These are phyloP conservation scores for Nannochloris sp. DNA, from an alignment of 139 green algal genomes.

Conservation along the genomic window DNA sequence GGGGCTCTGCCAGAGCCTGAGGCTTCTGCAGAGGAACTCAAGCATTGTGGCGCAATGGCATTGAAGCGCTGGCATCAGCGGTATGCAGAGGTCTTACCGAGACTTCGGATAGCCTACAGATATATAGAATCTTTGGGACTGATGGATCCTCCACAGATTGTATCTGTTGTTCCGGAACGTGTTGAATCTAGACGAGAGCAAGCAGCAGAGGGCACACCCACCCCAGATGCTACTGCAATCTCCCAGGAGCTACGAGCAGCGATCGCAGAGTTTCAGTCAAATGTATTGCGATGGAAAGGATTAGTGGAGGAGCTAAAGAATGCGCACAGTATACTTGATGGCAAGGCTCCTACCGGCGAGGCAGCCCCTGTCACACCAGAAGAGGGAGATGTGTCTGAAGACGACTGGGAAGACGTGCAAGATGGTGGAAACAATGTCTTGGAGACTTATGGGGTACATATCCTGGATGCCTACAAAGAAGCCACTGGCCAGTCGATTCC, in stretches of 20 bases:
- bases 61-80: conserved; percentile 26
- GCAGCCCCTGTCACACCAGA: not conserved
- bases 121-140: too few relatives aligned
- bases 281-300: not conserved
- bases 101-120: too few relatives aligned
- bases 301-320: too few relatives aligned
- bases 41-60: conserved; percentile 11
- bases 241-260: not conserved
- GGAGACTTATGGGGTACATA: too few relatives aligned
- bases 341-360: not conserved
- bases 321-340: too few relatives aligned
- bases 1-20: conserved; percentile 29
- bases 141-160: too few relatives aligned
- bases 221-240: not conserved
- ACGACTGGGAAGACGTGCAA: not conserved
- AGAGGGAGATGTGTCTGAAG: conserved; percentile 8
- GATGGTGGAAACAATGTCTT: not conserved
- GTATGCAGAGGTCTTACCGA: not conserved
- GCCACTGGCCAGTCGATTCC: too few relatives aligned
- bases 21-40: conserved; percentile 15
- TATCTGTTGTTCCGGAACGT: too few relatives aligned
- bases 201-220: not conserved
- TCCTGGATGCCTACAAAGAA: too few relatives aligned
- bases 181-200: too few relatives aligned
- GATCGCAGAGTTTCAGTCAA: not conserved